phyloP scores from a whole-genome alignment of 768 basidiomycete genomes.

The Suillus paluster region DNA sequence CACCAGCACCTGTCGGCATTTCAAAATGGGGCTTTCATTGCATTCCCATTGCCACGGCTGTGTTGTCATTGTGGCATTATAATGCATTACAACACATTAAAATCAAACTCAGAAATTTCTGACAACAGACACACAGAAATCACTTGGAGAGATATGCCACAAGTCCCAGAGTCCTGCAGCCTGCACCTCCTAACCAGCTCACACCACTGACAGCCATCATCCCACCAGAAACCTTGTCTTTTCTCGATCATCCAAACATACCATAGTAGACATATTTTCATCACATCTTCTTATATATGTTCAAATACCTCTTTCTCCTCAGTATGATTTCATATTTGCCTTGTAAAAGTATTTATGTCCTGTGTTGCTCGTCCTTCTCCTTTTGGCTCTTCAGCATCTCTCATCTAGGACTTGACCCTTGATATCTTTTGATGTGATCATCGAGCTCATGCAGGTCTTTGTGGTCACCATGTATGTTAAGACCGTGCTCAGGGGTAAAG shows the following conservation, averaged over 20 bases:
- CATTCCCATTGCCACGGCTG: neutral
- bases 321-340: constrained; percentile 25
- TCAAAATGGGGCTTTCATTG: neutral
- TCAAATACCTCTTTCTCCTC: constrained; percentile 13
- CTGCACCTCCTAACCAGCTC: too few species aligned
- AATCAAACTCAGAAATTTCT: neutral
- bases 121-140: too few species aligned
- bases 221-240: constrained; percentile 23
- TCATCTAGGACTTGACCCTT: constrained; percentile 6
- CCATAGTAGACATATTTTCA: constrained; percentile 32
- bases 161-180: too few species aligned
- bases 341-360: constrained; percentile 39
- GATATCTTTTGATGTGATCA: too few species aligned
- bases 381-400: constrained; percentile 3
- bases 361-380: constrained; percentile 13
- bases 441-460: too few species aligned
- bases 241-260: constrained; percentile 22
- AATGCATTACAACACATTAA: neutral
- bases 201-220: too few species aligned
- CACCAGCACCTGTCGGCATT: neutral
- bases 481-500: too few species aligned
- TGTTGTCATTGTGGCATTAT: neutral
- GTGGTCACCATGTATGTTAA: too few species aligned
- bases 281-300: constrained; percentile 20
- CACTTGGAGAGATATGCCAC: too few species aligned